These are phyloP conservation scores for Cryphonectria naterciae DNA, from an alignment of 2,329 filamentous ascomycete genomes.

Conservation along the genomic window DNA sequence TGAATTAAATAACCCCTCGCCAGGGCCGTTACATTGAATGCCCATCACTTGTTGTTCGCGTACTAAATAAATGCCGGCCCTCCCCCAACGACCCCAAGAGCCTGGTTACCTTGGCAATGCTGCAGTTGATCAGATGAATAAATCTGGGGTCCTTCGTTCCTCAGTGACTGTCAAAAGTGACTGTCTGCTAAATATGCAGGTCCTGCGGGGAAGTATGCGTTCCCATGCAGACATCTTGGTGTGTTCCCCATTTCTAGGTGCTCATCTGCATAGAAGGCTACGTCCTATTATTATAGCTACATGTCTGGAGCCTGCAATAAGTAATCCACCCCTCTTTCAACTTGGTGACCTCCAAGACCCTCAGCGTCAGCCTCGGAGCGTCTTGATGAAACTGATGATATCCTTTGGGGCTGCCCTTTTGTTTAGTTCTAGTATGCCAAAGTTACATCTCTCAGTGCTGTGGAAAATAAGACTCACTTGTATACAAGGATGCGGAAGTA, in stretches of 20 bases:
- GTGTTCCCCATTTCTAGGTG: not conserved
- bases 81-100: not conserved
- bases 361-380: not conserved
- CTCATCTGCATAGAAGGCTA: not conserved
- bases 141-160: not conserved
- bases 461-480: not conserved
- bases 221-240: not conserved
- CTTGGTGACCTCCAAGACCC: too few species aligned
- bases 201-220: not conserved
- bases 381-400: not conserved
- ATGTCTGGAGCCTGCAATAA: not conserved
- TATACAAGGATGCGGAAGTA: not conserved
- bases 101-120: not conserved
- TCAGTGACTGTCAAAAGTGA: not conserved
- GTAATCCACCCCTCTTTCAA: not conserved
- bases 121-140: not conserved
- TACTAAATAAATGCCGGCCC: not conserved
- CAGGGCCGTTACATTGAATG: not conserved
- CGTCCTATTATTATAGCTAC: not conserved
- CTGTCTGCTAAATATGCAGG: not conserved
- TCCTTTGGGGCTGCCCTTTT: not conserved
- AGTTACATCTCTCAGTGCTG: not conserved
- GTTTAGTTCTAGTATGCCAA: not conserved
- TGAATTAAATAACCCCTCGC: slow-evolving; percentile 18
- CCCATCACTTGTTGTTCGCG: not conserved